Evolutionary conservation across 257 asterid genomes (phyloP), one percentile per base, ranked within the genome.

Genomic region (Rhazya stricta): DNA sequence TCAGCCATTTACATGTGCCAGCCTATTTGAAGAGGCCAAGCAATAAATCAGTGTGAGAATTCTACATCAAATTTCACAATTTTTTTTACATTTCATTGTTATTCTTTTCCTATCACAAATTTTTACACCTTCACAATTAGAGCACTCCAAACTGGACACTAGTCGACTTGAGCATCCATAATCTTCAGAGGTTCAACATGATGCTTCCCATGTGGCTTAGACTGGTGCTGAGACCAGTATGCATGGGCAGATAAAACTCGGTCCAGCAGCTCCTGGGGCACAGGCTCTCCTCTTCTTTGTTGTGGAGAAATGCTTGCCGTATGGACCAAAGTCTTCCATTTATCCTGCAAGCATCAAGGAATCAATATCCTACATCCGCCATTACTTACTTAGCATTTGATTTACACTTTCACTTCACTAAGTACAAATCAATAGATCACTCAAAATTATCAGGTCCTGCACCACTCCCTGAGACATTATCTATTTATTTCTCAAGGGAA

Each of bases 271-370:
- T 92, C 97, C 73, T 92, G 98, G 11, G 98, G 98, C 78, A 92
- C 97, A 3, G 97, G 90, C 84, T 92, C 94, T 39, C 98, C 98
- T 50, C 98, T 79, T 74, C 98, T 85, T 76, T 92, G 98, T 74
- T 91, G 98, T 43, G 97, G 98, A 78, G 97, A 80, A 58, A 92
- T 92, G 91, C 94, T 90, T 53, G 94, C 98, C 13, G 98, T 92
- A 69, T 91, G 98, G 37, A 92, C 98, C 77, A 92, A 81, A 25
- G 98, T 92, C 82, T 92, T 92, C 98, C 98, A 92, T 81, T 92
- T 92, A 81, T 92, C 98, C 98, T 92, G 87, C 19, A 78, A 65
- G 45, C 76, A 69, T 70, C 80, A 73, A 21, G 25, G 50, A 45
- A 48, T 23, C 43, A 63, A 54, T 62, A 46, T 50, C 21, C 43